A percentile compares a stretch with the other conserved stretches of the same genome.
phyloP scores from a whole-genome alignment of 1,139 yeast species.

The Blastobotrys persicus region DNA sequence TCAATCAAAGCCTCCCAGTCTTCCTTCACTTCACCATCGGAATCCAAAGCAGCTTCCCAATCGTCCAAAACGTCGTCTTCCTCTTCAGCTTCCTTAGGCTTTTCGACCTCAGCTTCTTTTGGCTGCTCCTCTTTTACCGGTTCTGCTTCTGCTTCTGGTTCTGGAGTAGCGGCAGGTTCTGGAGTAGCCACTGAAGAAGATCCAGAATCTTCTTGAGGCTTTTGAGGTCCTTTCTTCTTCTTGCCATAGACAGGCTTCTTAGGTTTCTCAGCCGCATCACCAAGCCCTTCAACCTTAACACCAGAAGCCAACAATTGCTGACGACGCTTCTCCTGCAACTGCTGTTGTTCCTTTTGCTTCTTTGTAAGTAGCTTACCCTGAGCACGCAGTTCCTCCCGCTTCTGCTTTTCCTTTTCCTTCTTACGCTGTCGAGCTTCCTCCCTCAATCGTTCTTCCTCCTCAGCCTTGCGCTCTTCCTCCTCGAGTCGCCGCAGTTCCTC shows the following conservation, averaged over 20 bases:
- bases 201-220: conserved; percentile 22
- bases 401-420: conserved; percentile 70
- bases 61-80: conserved; percentile 39
- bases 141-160: conserved; percentile 23
- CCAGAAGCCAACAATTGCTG: conserved; percentile 77
- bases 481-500: conserved; percentile 55
- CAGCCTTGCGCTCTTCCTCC: conserved; percentile 52
- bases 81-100: conserved; percentile 24
- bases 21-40: conserved; percentile 41
- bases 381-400: conserved; percentile 86
- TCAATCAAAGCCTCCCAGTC: conserved; percentile 34
- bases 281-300: conserved; percentile 71
- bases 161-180: conserved; percentile 23
- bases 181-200: conserved; percentile 17
- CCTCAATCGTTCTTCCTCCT: conserved; percentile 61
- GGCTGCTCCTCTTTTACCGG: conserved; percentile 27
- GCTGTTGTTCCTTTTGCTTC: conserved; percentile 93
- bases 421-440: conserved; percentile 66
- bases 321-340: conserved; percentile 82
- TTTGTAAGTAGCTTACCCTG: conserved; percentile 82
- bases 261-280: conserved; percentile 47
- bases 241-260: conserved; percentile 75
- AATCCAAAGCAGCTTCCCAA: conserved; percentile 42
- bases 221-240: conserved; percentile 61
- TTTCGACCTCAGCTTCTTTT: conserved; percentile 23